Conservation (phyloP, 129 eudicot genomes). For the Saussurea involucrata region DNA sequence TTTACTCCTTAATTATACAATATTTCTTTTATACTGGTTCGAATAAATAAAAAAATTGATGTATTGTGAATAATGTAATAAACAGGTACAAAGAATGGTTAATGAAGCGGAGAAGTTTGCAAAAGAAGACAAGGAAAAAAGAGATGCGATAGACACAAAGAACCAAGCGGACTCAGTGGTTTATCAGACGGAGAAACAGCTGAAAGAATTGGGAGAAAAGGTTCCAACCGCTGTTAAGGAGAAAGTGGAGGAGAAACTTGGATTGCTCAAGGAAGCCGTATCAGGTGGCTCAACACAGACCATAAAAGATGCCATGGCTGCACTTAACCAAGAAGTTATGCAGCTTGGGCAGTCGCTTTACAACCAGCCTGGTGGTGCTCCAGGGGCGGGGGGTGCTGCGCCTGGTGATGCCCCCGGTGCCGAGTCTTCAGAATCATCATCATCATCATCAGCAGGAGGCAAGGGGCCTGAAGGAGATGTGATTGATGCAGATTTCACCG, state of each 20-base stretch:
- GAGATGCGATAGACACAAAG: constrained; percentile 98
- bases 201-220: constrained; percentile 95
- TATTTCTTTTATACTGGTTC: too few species aligned
- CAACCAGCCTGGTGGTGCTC: constrained; percentile 75
- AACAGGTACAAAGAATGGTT: constrained; percentile 92
- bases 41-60: background rate
- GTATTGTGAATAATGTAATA: background rate
- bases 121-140: constrained; percentile 94
- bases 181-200: constrained; percentile 96
- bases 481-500: constrained; percentile 96
- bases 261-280: constrained; percentile 75
- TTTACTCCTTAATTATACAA: too few species aligned
- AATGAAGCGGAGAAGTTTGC: constrained; percentile 88
- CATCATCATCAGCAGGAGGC: background rate
- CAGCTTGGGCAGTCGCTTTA: constrained; percentile 94
- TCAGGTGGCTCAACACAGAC: constrained; percentile 82
- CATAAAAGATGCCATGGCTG: constrained; percentile 93
- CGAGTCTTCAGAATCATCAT: constrained; percentile 33
- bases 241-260: constrained; percentile 85
- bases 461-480: constrained; percentile 94
- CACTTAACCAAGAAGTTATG: constrained; percentile 97
- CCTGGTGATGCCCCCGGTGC: constrained; percentile 38
- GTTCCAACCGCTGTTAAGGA: constrained; percentile 85
- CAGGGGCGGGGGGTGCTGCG: constrained; percentile 47
- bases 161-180: constrained; percentile 96